Base-by-base conservation (phyloP, 2,329 filamentous ascomycete species). In the Penicillium sp. region DNA sequence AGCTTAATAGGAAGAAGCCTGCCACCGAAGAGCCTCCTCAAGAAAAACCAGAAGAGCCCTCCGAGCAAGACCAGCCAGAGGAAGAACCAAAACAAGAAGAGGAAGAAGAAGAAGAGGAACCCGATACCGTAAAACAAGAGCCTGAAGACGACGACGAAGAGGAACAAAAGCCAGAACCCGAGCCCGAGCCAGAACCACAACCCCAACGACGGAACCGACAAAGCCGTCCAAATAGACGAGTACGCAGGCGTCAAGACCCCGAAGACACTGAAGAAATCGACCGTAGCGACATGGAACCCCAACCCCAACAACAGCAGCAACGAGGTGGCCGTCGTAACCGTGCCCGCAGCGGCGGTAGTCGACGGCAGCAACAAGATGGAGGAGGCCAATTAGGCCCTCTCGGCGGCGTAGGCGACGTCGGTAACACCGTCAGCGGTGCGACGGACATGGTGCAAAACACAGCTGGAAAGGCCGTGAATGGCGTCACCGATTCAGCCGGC, bases 401-500 rank as follows among this genome's bases (percentile, higher is more conserved):
- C 2, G 81, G 78, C 56, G 79, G 79, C 60, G 82, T 84, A 58
- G 79, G 80, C 56, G 83, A 86, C 65, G 81, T 80, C 52, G 52
- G 79, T 43, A 79, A 83, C 55, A 72, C 78, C 9, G 74, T 81
- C 45, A 71, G 70, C 57, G 79, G 79, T 61, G 81, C 80, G 42
- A 76, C 76, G 51, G 81, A 83, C 59, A 78, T 83, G 64, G 81
- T 85, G 24, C 70, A 75, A 62, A 73, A 74, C 53, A 75, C 72
- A 21, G 74, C 74, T 4, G 70, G 75, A 0, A 79, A 80, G 56
- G 77, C 78, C n/a, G 69, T 81, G 12, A 68, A 67, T 46, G 68
- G 70, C 0, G 73, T 68, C 35, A 72, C 69, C 6, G 67, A 68
- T 23, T 68, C 68, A 11, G 73, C 75, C 2, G 74, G 74, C 6